Base-by-base conservation (phyloP, 2,329 filamentous ascomycete species). In the Xylariales sp. region DNA sequence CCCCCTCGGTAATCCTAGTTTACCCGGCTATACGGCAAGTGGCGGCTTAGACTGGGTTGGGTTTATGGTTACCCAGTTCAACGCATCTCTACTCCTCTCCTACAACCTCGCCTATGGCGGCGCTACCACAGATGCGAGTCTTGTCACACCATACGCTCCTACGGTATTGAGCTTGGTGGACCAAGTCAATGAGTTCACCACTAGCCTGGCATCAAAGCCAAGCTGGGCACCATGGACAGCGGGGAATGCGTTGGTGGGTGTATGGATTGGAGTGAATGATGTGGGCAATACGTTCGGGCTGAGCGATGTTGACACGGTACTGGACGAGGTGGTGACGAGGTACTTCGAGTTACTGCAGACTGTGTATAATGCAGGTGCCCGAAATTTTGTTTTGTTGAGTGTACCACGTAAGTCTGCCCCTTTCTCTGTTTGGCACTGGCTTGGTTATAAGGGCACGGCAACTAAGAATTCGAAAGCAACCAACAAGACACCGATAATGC, bases 1-100 rank as follows among this genome's bases (percentile, higher is more conserved):
- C 51, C 77, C 79, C 1, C 63, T 84, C 46, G 80, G 80, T 8
- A 84, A 84, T 59, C 79, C 80, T 1, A 35, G 61, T 2, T 72
- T 73, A 32, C 71, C 70, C 0, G 67, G 71, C n/a, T 69, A 59
- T 46, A 73, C 72, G 7, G 63, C 67, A 15, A 58, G 60, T 16
- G 68, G 68, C 29, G 72, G 71, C 3, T 50, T 64, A 31, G 74
- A 68, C 46, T 69, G 64, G 65, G 56, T 68, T 12, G 66, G 61
- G 20, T 60, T 63, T 27, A 52, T 68, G 4, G 60, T 61, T 3
- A 62, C 59, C 3, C 46, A 51, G 12, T 52, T 63, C 42, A 68
- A 68, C 43, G 46, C 50, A 2, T 60, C 63, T 4, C 45, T 60
- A 1, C 52, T 69, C 5, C 55, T 66, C 15, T 60, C 57, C 15